Evolutionary conservation across 192 early-diverging fungal genomes (phyloP).

Genomic region (Coemansia sp.): DNA sequence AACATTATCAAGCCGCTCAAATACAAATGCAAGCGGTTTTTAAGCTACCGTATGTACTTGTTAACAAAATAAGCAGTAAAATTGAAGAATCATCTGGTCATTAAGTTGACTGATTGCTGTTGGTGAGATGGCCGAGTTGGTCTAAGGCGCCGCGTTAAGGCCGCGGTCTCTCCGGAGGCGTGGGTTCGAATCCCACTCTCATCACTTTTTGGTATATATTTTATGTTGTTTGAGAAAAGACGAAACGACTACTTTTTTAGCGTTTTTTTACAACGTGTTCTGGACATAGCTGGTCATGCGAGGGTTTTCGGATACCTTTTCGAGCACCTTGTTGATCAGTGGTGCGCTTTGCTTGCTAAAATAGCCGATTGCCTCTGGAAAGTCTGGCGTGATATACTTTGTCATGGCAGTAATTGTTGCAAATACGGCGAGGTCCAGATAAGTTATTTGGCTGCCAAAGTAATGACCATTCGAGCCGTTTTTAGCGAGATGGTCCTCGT

Average conservation of each 20-base stretch:
- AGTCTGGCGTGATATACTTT: background rate
- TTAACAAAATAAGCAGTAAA: too few relatives aligned
- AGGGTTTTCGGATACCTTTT: constrained; percentile 6
- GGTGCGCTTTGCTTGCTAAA: constrained; percentile 19
- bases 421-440: constrained; percentile 26
- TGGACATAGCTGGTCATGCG: constrained; percentile 2
- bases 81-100: too few relatives aligned
- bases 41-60: too few relatives aligned
- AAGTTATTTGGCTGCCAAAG: constrained; percentile 23
- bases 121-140: constrained; percentile 20
- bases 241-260: too few relatives aligned
- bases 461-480: constrained; percentile 26
- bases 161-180: constrained; percentile 15
- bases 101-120: too few relatives aligned
- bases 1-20: too few relatives aligned
- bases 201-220: background rate
- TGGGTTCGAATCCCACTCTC: constrained; percentile 25
- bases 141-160: constrained; percentile 24
- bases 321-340: constrained; percentile 15
- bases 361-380: constrained; percentile 5
- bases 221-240: background rate
- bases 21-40: too few relatives aligned
- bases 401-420: constrained; percentile 1
- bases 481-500: constrained; percentile 20
- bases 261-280: too few relatives aligned